Evolutionary conservation across 2,329 filamentous ascomycete genomes (phyloP).

Genomic region (Ophiosphaerella narmari): DNA sequence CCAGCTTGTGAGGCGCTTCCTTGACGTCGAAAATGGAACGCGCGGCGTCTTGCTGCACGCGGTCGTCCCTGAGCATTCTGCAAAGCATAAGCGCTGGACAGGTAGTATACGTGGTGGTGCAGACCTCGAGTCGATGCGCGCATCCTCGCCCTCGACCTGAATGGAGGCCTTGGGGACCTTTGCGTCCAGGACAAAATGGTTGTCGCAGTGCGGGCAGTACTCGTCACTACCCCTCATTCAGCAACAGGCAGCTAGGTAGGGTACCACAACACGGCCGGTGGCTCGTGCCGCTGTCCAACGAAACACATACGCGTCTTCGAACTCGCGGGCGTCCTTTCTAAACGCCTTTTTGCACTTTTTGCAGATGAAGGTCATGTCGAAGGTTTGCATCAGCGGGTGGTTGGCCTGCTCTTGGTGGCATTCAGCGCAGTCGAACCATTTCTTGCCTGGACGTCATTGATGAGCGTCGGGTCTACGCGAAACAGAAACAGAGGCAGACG

Average conservation of each 20-base stretch:
- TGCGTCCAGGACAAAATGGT: slow-evolving; percentile 95
- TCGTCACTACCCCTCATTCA: slow-evolving; percentile 68
- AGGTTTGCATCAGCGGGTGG: slow-evolving; percentile 74
- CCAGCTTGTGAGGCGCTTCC: slow-evolving; percentile 74
- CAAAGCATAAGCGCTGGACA: slow-evolving; percentile 5
- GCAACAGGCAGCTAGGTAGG: slow-evolving; percentile 1
- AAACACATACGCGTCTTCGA: slow-evolving; percentile 69
- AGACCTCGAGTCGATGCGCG: slow-evolving; percentile 74
- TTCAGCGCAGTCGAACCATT: slow-evolving; percentile 99
- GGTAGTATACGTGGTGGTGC: slow-evolving; percentile 1
- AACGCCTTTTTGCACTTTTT: slow-evolving; percentile 99
- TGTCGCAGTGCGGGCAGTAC: slow-evolving; percentile 98
- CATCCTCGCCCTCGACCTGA: slow-evolving; percentile 89
- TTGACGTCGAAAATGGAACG: slow-evolving; percentile 77
- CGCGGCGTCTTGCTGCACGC: slow-evolving; percentile 64
- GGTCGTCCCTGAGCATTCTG: slow-evolving; percentile 89
- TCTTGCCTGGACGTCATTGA: slow-evolving; percentile 64
- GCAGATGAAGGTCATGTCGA: slow-evolving; percentile 94
- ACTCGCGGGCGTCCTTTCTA: slow-evolving; percentile 88
- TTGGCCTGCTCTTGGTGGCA: slow-evolving; percentile 84
- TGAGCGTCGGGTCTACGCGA: slow-evolving; percentile 3
- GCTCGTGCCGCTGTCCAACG: too few relatives aligned
- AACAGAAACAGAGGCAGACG: slow-evolving; percentile 36
- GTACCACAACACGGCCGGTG: too few relatives aligned
- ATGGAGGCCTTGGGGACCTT: slow-evolving; percentile 80